Evolutionary conservation across 768 basidiomycete genomes (phyloP), one percentile per base, ranked within the genome.

Genomic region (Hygrocybe coccinea): DNA sequence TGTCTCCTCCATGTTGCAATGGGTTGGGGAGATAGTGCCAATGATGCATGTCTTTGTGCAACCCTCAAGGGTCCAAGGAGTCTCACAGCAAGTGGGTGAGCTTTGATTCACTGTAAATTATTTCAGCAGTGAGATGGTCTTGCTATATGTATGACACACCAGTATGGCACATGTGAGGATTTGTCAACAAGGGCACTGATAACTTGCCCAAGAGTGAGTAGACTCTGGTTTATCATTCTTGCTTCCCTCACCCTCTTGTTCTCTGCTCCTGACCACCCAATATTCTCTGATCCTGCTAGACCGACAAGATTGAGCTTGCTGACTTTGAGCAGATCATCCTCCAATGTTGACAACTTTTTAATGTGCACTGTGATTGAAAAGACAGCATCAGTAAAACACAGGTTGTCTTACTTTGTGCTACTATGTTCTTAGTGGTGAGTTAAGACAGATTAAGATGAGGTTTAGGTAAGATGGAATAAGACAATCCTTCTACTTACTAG

Each of bases 261-360:
- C 67, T 94, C 92, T 2, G 97, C 97, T 15, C 97, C 97, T 0
- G 89, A 92, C 21, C 95, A 79, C 9, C 94, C 95, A 65, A 99
- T 95, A 62, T 97, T 97, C 71, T 99, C 97, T 1, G 93, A 95
- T 7, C 97, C 97, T 33, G 97, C 97, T 54, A 99, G 76, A 67
- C 98, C 97, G 52, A 99, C 97, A 21, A 99, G 82, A 69, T 98
- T 97, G 43, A 99, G 79, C 69, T 98, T 98, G 22, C 97, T 97
- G 33, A 94, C 86, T 65, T 88, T 89, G 46, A 98, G 76, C 5
- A 97, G 75, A 66, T 98, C 95, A 59, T 97, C 92, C 2, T 89
- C 90, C 35, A 83, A 75, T 10, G 78, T 68, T 1, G 84, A 83
- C 1, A 82, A 80, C 67, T 97, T 94, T 63, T 95, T 97, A 59